phyloP scores from a whole-genome alignment of 345 rosid genomes.

The Ricinus communis region DNA sequence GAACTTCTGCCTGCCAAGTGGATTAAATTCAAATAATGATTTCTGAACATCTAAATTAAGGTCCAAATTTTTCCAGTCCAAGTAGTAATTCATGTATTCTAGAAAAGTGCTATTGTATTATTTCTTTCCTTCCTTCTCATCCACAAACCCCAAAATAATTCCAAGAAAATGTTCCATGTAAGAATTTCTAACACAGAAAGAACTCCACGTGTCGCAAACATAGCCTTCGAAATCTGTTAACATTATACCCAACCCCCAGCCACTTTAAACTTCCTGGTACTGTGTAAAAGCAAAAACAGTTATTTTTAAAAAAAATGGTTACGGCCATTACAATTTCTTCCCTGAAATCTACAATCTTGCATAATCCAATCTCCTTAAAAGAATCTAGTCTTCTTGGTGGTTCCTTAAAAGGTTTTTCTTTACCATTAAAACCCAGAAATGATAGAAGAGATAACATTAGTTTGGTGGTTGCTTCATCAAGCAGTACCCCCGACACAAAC shows the following conservation, averaged over 20 bases:
- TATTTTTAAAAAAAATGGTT: slow-evolving; percentile 31
- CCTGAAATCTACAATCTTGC: slow-evolving; percentile 46
- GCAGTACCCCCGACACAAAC: slow-evolving; percentile 24
- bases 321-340: slow-evolving; percentile 57
- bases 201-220: slow-evolving; percentile 52
- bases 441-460: slow-evolving; percentile 27
- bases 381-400: slow-evolving; percentile 49
- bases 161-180: slow-evolving; percentile 19
- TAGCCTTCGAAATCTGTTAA: slow-evolving; percentile 36
- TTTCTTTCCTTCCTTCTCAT: slow-evolving; percentile 6
- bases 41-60: not conserved
- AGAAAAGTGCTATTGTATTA: not conserved
- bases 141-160: slow-evolving; percentile 25
- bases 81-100: not conserved
- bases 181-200: no score
- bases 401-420: slow-evolving; percentile 40
- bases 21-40: not conserved
- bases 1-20: no score
- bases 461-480: slow-evolving; percentile 56
- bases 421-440: slow-evolving; percentile 40
- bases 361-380: slow-evolving; percentile 38
- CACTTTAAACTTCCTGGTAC: not conserved
- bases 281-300: not conserved
- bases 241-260: not conserved
- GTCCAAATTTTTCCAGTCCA: not conserved